Evolutionary conservation across 2,329 filamentous ascomycete species (phyloP).

Genomic region (Volutella citrinella): DNA sequence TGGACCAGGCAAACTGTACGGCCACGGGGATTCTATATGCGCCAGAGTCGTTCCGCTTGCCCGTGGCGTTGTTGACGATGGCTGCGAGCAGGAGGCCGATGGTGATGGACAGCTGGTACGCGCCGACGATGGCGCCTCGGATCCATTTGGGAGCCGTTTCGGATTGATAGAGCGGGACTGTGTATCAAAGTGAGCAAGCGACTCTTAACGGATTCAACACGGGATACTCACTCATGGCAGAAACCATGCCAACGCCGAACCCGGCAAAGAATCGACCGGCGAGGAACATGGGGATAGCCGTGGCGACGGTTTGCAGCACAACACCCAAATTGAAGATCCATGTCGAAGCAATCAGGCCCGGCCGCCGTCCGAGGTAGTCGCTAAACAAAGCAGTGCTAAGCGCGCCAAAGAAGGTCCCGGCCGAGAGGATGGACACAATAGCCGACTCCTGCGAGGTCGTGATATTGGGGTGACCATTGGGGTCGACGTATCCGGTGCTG

Average conservation of each 20-base stretch:
- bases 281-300: slow-evolving; percentile 58
- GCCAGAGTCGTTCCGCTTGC: too few relatives aligned
- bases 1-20: too few relatives aligned
- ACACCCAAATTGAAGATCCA: slow-evolving; percentile 63
- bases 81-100: too few relatives aligned
- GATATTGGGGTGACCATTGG: slow-evolving; percentile 30
- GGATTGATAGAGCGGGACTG: too few relatives aligned
- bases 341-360: slow-evolving; percentile 56
- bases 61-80: too few relatives aligned
- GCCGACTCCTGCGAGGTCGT: slow-evolving; percentile 56
- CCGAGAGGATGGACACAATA: slow-evolving; percentile 72
- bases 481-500: slow-evolving; percentile 25
- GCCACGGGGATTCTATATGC: too few relatives aligned
- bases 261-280: too few relatives aligned
- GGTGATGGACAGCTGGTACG: too few relatives aligned
- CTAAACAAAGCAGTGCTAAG: slow-evolving; percentile 55
- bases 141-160: too few relatives aligned
- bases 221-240: slow-evolving; percentile 57
- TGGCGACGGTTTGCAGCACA: slow-evolving; percentile 59
- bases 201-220: too few relatives aligned
- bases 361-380: slow-evolving; percentile 60
- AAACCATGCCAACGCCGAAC: slow-evolving; percentile 66
- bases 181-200: too few relatives aligned
- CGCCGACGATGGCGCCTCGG: too few relatives aligned
- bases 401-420: slow-evolving; percentile 66